A percentile compares a stretch with the other conserved stretches of the same genome.
Conservation (phyloP, 2,329 filamentous ascomycete species). For the Colletotrichum graminicola region DNA sequence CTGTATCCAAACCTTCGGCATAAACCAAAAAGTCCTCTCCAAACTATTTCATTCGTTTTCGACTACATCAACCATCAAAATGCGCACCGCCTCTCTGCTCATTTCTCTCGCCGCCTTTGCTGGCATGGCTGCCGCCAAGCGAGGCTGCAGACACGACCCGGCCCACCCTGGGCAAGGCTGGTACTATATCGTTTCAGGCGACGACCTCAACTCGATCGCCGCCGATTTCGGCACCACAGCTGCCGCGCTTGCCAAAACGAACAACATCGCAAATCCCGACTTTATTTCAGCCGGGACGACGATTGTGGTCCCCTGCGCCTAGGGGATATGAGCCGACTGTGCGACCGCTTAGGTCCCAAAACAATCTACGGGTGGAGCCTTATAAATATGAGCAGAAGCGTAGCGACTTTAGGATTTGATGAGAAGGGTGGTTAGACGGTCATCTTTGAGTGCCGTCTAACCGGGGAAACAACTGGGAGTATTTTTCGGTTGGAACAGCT, state of each 20-base stretch:
- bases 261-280: not conserved
- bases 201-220: slow-evolving; percentile 7
- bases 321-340: not conserved
- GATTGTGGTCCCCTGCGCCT: slow-evolving; percentile 9
- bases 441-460: not conserved
- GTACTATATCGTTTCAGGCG: slow-evolving; percentile 11
- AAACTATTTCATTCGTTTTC: not conserved
- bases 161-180: slow-evolving; percentile 14
- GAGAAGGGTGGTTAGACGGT: too few relatives aligned
- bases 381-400: not conserved
- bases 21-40: not conserved
- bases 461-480: too few relatives aligned
- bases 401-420: not conserved
- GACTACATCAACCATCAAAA: not conserved
- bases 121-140: slow-evolving; percentile 8
- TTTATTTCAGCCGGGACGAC: not conserved
- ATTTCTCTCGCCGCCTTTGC: slow-evolving; percentile 1
- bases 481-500: not conserved
- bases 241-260: not conserved
- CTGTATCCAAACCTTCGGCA: too few relatives aligned
- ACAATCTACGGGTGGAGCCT: not conserved
- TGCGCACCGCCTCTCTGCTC: not conserved
- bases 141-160: not conserved
- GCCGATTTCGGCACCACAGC: not conserved
- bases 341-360: not conserved